Conservation (phyloP, 345 rosid genomes). For the Populus alba region DNA sequence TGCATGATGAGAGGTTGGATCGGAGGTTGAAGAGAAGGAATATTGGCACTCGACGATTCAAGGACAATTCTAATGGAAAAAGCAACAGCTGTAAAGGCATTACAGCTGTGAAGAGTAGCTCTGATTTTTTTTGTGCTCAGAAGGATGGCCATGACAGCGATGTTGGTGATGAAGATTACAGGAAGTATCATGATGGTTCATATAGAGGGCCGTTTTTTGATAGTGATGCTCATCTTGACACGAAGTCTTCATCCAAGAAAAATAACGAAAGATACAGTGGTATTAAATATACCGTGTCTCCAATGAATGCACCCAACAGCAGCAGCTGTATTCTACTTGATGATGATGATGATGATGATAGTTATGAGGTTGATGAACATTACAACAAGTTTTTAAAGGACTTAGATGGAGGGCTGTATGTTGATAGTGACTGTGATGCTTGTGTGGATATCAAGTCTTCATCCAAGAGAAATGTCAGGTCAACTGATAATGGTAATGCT, state of each 20-base stretch:
- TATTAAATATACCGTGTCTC: not conserved
- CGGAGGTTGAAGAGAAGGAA: conserved; percentile 35
- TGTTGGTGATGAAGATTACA: not conserved
- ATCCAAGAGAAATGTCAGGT: not conserved
- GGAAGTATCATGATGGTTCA: not conserved
- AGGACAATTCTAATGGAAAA: not conserved
- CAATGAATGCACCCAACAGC: not conserved
- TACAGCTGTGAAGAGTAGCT: not conserved
- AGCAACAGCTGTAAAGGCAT: not conserved
- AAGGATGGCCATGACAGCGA: not conserved
- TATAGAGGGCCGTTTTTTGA: not conserved
- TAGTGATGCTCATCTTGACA: not conserved
- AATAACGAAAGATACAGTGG: not conserved
- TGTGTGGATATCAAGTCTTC: not conserved
- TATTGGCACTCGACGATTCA: conserved; percentile 6
- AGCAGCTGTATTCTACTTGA: not conserved
- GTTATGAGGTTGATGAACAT: not conserved
- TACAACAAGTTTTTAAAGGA: not conserved
- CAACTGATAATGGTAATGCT: not conserved
- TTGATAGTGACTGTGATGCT: not conserved
- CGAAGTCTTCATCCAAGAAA: not conserved
- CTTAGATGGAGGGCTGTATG: not conserved
- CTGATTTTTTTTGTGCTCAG: not conserved
- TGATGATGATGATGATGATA: not conserved
- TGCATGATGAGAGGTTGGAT: conserved; percentile 21